Conservation (phyloP, 257 asterid species). For the Cordia subcordata region DNA sequence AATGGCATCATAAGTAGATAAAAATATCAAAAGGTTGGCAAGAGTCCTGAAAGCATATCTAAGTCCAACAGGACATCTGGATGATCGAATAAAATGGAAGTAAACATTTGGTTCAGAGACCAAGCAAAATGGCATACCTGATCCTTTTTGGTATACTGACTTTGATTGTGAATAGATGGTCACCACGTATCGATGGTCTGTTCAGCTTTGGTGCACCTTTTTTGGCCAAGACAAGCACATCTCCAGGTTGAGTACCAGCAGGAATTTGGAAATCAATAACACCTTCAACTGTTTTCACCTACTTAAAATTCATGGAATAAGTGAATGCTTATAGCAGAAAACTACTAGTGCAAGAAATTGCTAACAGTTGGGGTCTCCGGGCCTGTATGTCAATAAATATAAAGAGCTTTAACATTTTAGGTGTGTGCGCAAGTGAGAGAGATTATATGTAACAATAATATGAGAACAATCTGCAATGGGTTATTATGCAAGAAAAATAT, state of each 20-base stretch:
- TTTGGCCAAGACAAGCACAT: conserved; percentile 89
- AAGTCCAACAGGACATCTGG: too few relatives aligned
- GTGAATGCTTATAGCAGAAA: conserved; percentile 6
- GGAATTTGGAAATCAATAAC: conserved; percentile 83
- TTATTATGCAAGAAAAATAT: too few relatives aligned
- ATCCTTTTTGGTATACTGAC: conserved; percentile 87
- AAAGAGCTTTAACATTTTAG: too few relatives aligned
- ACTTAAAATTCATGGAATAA: conserved; percentile 17
- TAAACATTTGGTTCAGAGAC: not conserved
- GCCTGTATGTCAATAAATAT: too few relatives aligned
- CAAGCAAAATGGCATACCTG: conserved; percentile 38
- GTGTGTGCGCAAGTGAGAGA: too few relatives aligned
- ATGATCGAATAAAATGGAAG: not conserved
- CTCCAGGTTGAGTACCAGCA: conserved; percentile 99
- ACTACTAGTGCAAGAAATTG: not conserved
- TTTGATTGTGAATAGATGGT: conserved; percentile 84
- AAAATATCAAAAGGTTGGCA: too few relatives aligned
- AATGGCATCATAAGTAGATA: too few relatives aligned
- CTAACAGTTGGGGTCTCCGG: not conserved
- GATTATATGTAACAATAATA: too few relatives aligned
- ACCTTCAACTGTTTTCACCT: conserved; percentile 99
- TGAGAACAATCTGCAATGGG: too few relatives aligned
- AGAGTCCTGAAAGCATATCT: too few relatives aligned
- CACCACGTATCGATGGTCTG: conserved; percentile 95
- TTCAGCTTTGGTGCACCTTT: conserved; percentile 96